A percentile compares a stretch with the other conserved stretches of the same genome.
Conservation (phyloP, 257 asterid genomes). For the Rubia yunnanensis region DNA sequence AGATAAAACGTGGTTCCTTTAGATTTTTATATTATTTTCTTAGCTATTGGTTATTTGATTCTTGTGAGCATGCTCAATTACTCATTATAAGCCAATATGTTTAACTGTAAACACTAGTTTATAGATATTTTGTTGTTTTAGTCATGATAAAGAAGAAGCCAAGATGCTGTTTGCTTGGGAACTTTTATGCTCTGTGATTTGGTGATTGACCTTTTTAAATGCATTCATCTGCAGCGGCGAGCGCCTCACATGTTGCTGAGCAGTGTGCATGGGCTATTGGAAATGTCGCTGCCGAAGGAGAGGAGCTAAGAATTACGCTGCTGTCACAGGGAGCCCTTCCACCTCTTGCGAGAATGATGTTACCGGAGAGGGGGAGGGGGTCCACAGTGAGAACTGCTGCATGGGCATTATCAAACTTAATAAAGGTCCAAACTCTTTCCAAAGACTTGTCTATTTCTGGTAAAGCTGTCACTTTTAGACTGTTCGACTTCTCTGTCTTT, state of each 20-base stretch:
- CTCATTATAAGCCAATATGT: not conserved
- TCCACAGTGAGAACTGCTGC: slow-evolving; percentile 99
- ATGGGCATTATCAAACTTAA: slow-evolving; percentile 95
- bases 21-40: not conserved
- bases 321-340: slow-evolving; percentile 88
- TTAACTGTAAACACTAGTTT: not conserved
- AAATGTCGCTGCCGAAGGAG: slow-evolving; percentile 97
- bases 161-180: slow-evolving; percentile 10
- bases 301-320: slow-evolving; percentile 65
- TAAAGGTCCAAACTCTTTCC: slow-evolving; percentile 46
- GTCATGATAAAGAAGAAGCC: not conserved
- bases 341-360: slow-evolving; percentile 88
- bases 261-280: slow-evolving; percentile 99
- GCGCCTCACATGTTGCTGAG: slow-evolving; percentile 83
- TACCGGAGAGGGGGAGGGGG: slow-evolving; percentile 88
- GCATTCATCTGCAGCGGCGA: slow-evolving; percentile 47
- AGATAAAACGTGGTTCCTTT: not conserved
- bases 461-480: not conserved
- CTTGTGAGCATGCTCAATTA: not conserved
- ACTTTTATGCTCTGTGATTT: slow-evolving; percentile 6
- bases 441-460: not conserved
- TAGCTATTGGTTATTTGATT: not conserved
- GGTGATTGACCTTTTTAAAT: slow-evolving; percentile 12
- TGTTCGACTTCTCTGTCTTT: not conserved
- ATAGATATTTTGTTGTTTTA: not conserved